Percentiles rank a stretch among this genome's conserved stretches.
Conservation (phyloP, 2,329 filamentous ascomycete species). For the Berkeleyomyces basicola region DNA sequence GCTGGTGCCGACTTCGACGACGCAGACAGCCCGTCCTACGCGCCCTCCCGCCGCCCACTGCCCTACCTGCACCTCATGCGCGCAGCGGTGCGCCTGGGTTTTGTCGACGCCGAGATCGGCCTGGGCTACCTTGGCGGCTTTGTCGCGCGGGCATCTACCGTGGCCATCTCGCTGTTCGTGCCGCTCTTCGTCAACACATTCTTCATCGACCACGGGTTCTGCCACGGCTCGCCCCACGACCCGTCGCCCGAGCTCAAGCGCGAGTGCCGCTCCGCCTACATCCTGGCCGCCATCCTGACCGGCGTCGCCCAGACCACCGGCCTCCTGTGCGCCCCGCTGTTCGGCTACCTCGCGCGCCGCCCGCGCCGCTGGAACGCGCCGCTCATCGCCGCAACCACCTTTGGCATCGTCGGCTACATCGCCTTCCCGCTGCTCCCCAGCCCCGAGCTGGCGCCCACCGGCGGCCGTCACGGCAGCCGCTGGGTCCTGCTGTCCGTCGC, state of each 20-base stretch:
- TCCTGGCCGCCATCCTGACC: slow-evolving; percentile 71
- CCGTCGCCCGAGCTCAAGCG: slow-evolving; percentile 61
- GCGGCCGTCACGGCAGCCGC: slow-evolving; percentile 49
- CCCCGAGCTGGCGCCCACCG: slow-evolving; percentile 51
- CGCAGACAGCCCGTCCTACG: background rate
- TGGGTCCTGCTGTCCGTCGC: slow-evolving; percentile 61
- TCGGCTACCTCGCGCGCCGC: slow-evolving; percentile 68
- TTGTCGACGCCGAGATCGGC: slow-evolving; percentile 60
- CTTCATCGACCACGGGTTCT: slow-evolving; percentile 68
- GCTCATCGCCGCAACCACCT: slow-evolving; percentile 50
- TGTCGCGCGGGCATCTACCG: slow-evolving; percentile 83
- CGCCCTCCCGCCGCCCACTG: slow-evolving; percentile 18
- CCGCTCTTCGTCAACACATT: slow-evolving; percentile 85
- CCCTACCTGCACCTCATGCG: slow-evolving; percentile 45
- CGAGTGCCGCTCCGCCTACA: slow-evolving; percentile 73
- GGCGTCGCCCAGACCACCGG: slow-evolving; percentile 80
- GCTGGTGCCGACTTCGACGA: too few species aligned
- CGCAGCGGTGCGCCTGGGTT: slow-evolving; percentile 50
- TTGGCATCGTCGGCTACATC: slow-evolving; percentile 65
- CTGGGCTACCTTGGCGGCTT: slow-evolving; percentile 88
- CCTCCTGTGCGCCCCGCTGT: slow-evolving; percentile 67
- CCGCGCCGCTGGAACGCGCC: slow-evolving; percentile 53
- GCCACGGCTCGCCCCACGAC: slow-evolving; percentile 48
- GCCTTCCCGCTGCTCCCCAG: slow-evolving; percentile 60
- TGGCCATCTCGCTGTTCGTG: slow-evolving; percentile 88